Evolutionary conservation across 768 basidiomycete species (phyloP), one percentile per base, ranked within the genome.

Genomic region (Hortiboletus campestris): DNA sequence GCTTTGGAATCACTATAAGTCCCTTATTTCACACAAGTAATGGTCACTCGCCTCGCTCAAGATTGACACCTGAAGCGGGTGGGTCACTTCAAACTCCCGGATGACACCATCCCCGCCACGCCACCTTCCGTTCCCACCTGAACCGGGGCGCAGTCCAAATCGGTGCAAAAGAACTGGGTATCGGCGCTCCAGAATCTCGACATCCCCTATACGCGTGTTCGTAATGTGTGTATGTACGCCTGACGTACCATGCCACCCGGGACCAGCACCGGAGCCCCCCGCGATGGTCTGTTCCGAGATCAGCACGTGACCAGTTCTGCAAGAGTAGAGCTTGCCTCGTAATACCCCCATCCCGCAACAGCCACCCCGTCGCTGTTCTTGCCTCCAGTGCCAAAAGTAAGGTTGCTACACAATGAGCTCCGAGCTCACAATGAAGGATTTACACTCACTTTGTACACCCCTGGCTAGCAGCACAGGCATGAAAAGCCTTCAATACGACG

Each of bases 181-280:
- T 42, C 95, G 84, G 46, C 94, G 83, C 67, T 98, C 95, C 35
- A 98, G 80, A 64, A 96, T 88, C 67, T 98, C 95, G 35, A 94
- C 87, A 63, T 98, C 95, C 20, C 92, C 92, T 41, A 94, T 94
- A 12, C 92, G 84, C 11, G 92, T 94, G 70, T 94, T 94, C 0
- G 94, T 94, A 63, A 94, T 94, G 66, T 94, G 91, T 2, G 92
- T 94, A 69, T 96, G 94, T 2, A 96, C 90, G 8, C 94, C 94
- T 25, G 90, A 91, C 16, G 92, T 93, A 4, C 95, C 95, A 64
- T 94, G 85, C 94, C 94, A 96, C 11, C 72, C 70, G 2, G 89
- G 86, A 1, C 95, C 94, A 0, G 95, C 94, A 6, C 95, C 95
- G 6, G 90, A 91, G 20, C 95, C 95, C 9, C 94, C 95, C 4